Percentiles rank a stretch among this genome's conserved stretches.
Evolutionary conservation across 140 eudicot genomes (phyloP).

Genomic region (Erigeron philadelphicus): DNA sequence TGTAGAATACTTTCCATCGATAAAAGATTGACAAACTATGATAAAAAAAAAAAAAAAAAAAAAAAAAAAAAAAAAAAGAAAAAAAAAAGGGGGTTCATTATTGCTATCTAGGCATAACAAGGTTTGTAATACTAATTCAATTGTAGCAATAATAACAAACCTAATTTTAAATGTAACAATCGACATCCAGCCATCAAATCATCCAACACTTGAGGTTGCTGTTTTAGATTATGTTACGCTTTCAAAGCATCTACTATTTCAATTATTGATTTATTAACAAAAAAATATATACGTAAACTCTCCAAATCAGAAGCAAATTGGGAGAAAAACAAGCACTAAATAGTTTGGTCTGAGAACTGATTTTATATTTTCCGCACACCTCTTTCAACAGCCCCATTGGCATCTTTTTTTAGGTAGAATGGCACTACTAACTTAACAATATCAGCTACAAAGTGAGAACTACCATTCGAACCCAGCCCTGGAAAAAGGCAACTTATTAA

Average conservation of each 20-base stretch:
- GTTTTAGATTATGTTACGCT: too few species aligned
- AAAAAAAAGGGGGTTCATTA: too few species aligned
- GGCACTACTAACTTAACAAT: constrained; percentile 2
- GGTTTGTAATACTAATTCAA: too few species aligned
- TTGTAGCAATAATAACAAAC: too few species aligned
- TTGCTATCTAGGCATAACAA: too few species aligned
- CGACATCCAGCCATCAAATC: not conserved
- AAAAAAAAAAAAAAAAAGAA: too few species aligned
- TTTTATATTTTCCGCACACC: not conserved
- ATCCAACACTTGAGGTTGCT: too few species aligned
- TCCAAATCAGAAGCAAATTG: constrained; percentile 13
- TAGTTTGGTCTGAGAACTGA: too few species aligned
- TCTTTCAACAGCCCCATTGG: constrained; percentile 7
- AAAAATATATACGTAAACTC: constrained; percentile 1
- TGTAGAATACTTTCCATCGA: too few species aligned
- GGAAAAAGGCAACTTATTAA: constrained; percentile 4
- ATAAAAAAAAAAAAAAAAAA: too few species aligned
- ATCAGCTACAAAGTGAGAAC: not conserved
- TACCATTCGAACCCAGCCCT: not conserved
- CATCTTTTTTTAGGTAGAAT: constrained; percentile 10
- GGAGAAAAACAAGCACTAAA: not conserved
- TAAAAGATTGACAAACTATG: too few species aligned
- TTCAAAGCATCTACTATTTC: not conserved
- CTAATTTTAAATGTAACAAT: too few species aligned
- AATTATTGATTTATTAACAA: not conserved